Conservation (phyloP, 2,329 filamentous ascomycete genomes). For the Acrocalymma vagum region DNA sequence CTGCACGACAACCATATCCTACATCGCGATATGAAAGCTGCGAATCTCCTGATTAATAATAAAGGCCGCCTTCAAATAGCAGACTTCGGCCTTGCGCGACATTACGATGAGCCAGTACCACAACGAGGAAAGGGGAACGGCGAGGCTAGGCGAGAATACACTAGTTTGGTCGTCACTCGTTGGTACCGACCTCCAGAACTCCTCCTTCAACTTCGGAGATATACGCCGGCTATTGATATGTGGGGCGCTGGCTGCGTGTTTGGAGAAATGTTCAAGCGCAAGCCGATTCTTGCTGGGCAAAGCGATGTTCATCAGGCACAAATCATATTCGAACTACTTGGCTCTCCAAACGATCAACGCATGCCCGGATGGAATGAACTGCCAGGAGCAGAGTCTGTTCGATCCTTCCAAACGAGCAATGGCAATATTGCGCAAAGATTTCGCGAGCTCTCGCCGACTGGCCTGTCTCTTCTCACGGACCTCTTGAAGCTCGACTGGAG, state of each 20-base stretch:
- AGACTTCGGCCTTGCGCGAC: conserved; percentile 92
- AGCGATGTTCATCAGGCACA: conserved; percentile 90
- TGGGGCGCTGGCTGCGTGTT: conserved; percentile 99
- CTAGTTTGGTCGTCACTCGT: conserved; percentile 92
- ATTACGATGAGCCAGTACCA: conserved; percentile 87
- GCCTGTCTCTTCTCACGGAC: conserved; percentile 81
- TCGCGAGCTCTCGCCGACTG: conserved; percentile 74
- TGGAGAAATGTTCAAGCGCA: conserved; percentile 94
- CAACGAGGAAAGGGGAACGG: conserved; percentile 81
- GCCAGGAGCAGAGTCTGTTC: conserved; percentile 81
- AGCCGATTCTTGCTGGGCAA: conserved; percentile 89
- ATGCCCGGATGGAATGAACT: conserved; percentile 92
- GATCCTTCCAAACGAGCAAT: conserved; percentile 65
- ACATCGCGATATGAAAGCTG: conserved; percentile 98
- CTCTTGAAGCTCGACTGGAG: conserved; percentile 90
- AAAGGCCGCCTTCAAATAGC: conserved; percentile 93
- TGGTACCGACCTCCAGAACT: conserved; percentile 98
- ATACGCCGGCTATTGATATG: conserved; percentile 97
- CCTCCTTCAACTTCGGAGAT: conserved; percentile 83
- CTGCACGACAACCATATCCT: conserved; percentile 86
- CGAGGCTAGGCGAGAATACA: conserved; percentile 89
- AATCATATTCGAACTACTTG: conserved; percentile 92
- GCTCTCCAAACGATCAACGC: conserved; percentile 84
- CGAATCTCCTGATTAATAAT: conserved; percentile 96
- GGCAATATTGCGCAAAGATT: conserved; percentile 79